Evolutionary conservation across 23 red algal species (phyloP).

Genomic region (Gracilariopsis chorda): DNA sequence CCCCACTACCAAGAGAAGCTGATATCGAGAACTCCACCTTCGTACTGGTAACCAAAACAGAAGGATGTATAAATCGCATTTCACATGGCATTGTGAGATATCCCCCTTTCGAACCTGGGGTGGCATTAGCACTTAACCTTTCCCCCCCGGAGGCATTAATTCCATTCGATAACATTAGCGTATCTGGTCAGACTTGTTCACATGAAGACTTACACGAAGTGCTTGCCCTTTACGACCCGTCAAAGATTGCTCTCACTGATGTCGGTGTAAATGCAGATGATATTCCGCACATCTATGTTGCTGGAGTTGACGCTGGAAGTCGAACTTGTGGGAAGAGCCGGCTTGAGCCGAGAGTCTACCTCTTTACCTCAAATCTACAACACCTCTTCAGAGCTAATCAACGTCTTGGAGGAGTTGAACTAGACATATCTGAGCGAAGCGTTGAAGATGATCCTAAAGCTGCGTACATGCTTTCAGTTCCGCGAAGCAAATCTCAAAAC

Average conservation of each 20-base stretch:
- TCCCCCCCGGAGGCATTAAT: constrained; percentile 10
- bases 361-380: not conserved
- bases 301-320: not conserved
- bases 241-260: not conserved
- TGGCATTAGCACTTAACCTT: constrained; percentile 3
- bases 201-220: not conserved
- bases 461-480: constrained; percentile 9
- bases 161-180: not conserved
- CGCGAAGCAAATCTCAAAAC: not conserved
- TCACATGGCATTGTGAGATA: not conserved
- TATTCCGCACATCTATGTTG: constrained; percentile 2
- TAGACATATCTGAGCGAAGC: not conserved
- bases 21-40: not conserved
- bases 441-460: not conserved
- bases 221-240: not conserved
- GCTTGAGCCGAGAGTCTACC: not conserved
- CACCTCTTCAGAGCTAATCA: constrained; percentile 8
- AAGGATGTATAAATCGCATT: not conserved
- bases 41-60: not conserved
- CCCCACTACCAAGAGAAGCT: not conserved
- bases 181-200: not conserved
- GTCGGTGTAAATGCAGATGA: constrained; percentile 1
- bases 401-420: not conserved
- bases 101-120: not conserved
- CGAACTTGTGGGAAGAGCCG: not conserved